Evolutionary conservation across 768 basidiomycete species (phyloP).

Genomic region (Lentinula edodes): DNA sequence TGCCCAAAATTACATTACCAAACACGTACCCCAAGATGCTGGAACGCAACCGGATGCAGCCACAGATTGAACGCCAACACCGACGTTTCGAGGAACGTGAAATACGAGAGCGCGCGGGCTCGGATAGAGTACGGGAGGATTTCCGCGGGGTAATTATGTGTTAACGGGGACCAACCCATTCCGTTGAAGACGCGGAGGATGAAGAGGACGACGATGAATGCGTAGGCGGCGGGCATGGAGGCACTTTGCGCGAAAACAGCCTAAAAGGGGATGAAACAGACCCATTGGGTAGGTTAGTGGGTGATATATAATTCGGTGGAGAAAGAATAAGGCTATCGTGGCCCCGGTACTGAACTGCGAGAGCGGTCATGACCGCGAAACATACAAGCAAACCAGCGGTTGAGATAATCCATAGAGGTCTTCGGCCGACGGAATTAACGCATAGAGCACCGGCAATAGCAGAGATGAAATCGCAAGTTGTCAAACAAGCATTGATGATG

Average conservation of each 20-base stretch:
- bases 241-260: neutral
- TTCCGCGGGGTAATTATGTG: conserved; percentile 3
- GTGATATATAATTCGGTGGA: no score
- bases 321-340: no score
- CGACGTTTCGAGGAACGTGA: conserved; percentile 3
- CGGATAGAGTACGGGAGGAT: neutral
- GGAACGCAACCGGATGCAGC: conserved; percentile 2
- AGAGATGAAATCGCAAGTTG: conserved; percentile 4
- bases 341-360: neutral
- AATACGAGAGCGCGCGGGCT: neutral
- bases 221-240: neutral
- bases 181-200: conserved; percentile 1
- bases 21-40: neutral
- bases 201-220: conserved; percentile 1
- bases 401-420: conserved; percentile 1
- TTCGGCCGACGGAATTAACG: conserved; percentile 1
- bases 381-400: conserved; percentile 1
- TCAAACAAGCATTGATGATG: conserved; percentile 1
- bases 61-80: neutral
- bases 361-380: neutral
- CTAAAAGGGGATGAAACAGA: neutral
- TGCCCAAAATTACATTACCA: no score
- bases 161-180: conserved; percentile 1
- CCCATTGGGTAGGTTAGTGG: neutral
- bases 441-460: neutral